Percentiles rank a stretch among this genome's conserved stretches.
Evolutionary conservation across 345 rosid species (phyloP).

Genomic region (Orychophragmus violaceus): DNA sequence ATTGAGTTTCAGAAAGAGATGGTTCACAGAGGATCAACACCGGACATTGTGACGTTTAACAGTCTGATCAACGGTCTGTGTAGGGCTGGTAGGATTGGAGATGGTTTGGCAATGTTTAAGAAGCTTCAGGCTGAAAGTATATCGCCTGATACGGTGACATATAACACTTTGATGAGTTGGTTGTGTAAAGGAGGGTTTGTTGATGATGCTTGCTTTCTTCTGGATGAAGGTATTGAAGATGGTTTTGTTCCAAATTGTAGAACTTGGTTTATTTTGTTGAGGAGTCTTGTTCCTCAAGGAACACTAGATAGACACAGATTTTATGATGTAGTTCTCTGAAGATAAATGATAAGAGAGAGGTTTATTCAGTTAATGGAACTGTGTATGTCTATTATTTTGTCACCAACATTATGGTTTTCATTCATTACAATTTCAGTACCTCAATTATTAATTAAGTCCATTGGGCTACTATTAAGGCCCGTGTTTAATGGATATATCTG

Average conservation of each 20-base stretch:
- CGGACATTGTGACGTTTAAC: conserved; percentile 78
- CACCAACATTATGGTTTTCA: background rate
- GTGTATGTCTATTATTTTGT: background rate
- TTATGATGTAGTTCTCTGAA: conserved; percentile 4
- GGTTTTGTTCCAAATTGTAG: conserved; percentile 55
- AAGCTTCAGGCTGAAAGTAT: conserved; percentile 65
- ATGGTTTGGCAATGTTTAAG: conserved; percentile 60
- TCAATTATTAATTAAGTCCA: too few relatives aligned
- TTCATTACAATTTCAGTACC: background rate
- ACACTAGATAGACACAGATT: conserved; percentile 5
- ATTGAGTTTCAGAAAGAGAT: conserved; percentile 63
- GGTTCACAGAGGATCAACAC: conserved; percentile 63
- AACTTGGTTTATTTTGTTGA: conserved; percentile 67
- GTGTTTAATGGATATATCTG: background rate
- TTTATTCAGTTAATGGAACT: background rate
- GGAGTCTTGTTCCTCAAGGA: conserved; percentile 27
- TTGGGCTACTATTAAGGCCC: background rate
- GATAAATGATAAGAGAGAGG: background rate
- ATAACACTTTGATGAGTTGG: conserved; percentile 76
- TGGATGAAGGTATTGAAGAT: conserved; percentile 43
- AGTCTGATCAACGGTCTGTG: conserved; percentile 79
- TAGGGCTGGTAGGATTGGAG: conserved; percentile 43
- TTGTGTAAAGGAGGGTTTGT: conserved; percentile 53
- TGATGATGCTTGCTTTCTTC: conserved; percentile 55
- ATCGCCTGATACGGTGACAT: conserved; percentile 65